Conservation (phyloP, 331 rosid genomes). For the Prunus yedoensis region DNA sequence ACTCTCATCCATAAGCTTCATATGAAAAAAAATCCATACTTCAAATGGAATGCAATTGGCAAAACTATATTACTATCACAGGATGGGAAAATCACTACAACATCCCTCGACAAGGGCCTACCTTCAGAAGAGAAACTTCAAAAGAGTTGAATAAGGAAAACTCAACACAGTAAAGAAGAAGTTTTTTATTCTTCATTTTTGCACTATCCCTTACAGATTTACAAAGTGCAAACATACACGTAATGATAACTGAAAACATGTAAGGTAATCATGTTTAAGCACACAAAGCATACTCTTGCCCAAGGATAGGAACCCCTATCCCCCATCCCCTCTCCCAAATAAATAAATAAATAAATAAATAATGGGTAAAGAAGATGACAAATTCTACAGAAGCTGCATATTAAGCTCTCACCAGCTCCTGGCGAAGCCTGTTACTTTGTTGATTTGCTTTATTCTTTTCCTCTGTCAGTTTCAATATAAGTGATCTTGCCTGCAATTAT, state of each 20-base stretch:
- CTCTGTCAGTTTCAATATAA: constrained; percentile 63
- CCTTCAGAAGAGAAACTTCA: background rate
- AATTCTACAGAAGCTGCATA: constrained; percentile 2
- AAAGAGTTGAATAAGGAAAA: background rate
- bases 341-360: background rate
- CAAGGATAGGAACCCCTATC: no score
- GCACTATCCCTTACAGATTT: no score
- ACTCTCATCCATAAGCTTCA: background rate
- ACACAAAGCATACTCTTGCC: background rate
- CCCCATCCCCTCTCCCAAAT: background rate
- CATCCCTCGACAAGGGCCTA: background rate
- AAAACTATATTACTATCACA: background rate
- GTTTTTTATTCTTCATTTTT: no score
- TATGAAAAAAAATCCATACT: background rate
- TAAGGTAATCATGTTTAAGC: background rate
- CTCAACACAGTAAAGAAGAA: background rate
- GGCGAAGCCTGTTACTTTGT: constrained; percentile 69
- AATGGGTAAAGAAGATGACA: background rate
- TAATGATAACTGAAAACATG: no score
- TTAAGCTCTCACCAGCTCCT: constrained; percentile 71
- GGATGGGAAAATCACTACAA: background rate
- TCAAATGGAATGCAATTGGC: background rate
- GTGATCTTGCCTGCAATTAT: constrained; percentile 60
- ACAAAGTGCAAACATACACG: background rate
- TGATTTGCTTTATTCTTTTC: constrained; percentile 70